Evolutionary conservation across 768 basidiomycete genomes (phyloP).

Genomic region (Flagelloscypha sp.): DNA sequence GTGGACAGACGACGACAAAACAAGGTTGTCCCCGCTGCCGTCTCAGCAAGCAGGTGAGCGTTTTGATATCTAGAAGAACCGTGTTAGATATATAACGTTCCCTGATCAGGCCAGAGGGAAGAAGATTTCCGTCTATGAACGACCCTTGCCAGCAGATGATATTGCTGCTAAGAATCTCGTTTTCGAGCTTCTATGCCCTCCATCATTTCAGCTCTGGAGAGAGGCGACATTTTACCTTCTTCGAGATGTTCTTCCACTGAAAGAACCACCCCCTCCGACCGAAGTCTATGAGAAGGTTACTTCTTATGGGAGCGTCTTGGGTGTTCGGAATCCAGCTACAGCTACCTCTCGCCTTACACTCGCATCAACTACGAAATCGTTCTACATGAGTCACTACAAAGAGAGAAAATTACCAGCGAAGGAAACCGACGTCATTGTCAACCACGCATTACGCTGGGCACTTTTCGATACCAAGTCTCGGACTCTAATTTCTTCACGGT

Average conservation of each 20-base stretch:
- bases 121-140: constrained; percentile 31
- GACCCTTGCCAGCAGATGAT: constrained; percentile 31
- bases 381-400: constrained; percentile 23
- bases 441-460: constrained; percentile 3
- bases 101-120: too few species aligned
- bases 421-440: not conserved
- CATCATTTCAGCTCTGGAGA: constrained; percentile 35
- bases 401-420: not conserved
- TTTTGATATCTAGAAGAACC: too few species aligned
- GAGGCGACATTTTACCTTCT: constrained; percentile 29
- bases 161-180: constrained; percentile 21
- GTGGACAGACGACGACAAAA: too few species aligned
- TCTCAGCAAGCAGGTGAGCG: too few species aligned
- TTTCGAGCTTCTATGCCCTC: constrained; percentile 36
- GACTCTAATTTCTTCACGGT: not conserved
- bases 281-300: too few species aligned
- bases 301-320: too few species aligned
- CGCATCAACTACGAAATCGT: constrained; percentile 27
- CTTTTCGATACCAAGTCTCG: constrained; percentile 6
- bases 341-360: constrained; percentile 21
- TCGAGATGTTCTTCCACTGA: constrained; percentile 23
- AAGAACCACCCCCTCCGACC: too few species aligned
- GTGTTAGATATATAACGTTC: too few species aligned
- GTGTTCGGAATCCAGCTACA: not conserved
- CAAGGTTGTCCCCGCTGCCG: too few species aligned